Base-by-base conservation (phyloP, 306 rosid genomes). In the Abrus precatorius region DNA sequence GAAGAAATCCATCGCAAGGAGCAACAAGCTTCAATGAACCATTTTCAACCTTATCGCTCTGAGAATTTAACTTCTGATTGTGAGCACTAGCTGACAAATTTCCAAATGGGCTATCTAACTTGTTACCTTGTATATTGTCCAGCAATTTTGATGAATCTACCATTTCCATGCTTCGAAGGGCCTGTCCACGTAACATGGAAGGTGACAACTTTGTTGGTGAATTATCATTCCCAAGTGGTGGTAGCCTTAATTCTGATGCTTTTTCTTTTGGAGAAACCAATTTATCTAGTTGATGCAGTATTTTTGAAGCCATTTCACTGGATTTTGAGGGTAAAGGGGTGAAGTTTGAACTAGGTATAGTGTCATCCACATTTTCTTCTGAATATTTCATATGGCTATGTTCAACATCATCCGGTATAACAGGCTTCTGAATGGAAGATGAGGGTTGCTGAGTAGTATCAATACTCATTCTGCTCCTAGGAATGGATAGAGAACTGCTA, bases 141-240 rank as follows among this genome's bases (percentile, higher is more conserved):
- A 88, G 74, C 65, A 76, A 78, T 78, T 88, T 93, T 29, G 93
- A 81, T 6, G 99, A 90, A 82, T 93, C 94, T 71, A 83, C 91
- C 41, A 82, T 76, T 76, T 95, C 99, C 85, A 93, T 87, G 84
- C 97, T 95, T 83, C 88, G 82, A 70, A 88, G 92, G 83, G 99
- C 97, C 88, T 85, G 92, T 66, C 99, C 95, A 68, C 43, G 85
- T 64, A 93, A 81, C 95, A 95, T 95, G 49, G 97, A 91, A 44
- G 93, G 90, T 1, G 94, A 95, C 83, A 95, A 74, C 85, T 86
- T 95, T 45, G 80, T 82, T 47, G 94, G 93, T 69, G 92, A 85
- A 48, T 83, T 86, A 76, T 90, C 88, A 68, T 69, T 85, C 80
- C 80, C 49, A 64, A 73, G 36, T 49, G 56, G 79, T 50, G 78